Evolutionary conservation across 2,329 filamentous ascomycete species (phyloP), one percentile per base, ranked within the genome.

Genomic region (Scedosporium aurantiacum): DNA sequence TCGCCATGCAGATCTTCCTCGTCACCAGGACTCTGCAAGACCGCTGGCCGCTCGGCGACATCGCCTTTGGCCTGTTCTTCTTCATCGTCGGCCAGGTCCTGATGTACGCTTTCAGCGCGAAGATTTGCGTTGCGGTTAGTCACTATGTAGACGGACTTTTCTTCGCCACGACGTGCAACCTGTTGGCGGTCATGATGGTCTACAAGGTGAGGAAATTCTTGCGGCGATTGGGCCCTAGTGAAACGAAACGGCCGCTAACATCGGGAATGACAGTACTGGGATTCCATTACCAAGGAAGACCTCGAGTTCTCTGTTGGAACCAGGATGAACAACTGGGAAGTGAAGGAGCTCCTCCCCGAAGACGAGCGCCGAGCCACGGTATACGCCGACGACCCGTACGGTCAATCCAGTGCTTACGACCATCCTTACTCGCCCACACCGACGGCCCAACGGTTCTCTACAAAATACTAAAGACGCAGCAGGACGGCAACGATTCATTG

Each of bases 101-200:
- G 60, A 80, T 99, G 14, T 97, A 99, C 71, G 91, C 88, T 25
- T 90, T 97, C 70, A 94, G 90, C 76, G 81, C 87, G 66, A 84
- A 82, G 65, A 92, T 99, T 69, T 99, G 94, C 78, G 82, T 87
- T 59, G 83, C 84, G 56, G 85, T 92, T 45, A 86, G 90, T 74
- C 94, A 99, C 74, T 99, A 97, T 71, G 76, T 99, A 57, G 94
- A 99, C 70, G 93, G 93, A 0, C 76, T 97, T 57, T 96, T 97
- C 77, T 92, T 99, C 70, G 90, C 91, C 4, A 97, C 93, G 0
- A 86, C 93, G 61, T 94, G 91, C 78, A 99, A 99, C 71, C 76
- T 99, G 54, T 79, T 99, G 52, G 91, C 87, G 12, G 93, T 99
- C 64, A 99, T 99, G 94, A 99, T 97, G 94, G 87, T 99, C 43